phyloP scores from a whole-genome alignment of 768 basidiomycete species.

The Ramaria sp. region DNA sequence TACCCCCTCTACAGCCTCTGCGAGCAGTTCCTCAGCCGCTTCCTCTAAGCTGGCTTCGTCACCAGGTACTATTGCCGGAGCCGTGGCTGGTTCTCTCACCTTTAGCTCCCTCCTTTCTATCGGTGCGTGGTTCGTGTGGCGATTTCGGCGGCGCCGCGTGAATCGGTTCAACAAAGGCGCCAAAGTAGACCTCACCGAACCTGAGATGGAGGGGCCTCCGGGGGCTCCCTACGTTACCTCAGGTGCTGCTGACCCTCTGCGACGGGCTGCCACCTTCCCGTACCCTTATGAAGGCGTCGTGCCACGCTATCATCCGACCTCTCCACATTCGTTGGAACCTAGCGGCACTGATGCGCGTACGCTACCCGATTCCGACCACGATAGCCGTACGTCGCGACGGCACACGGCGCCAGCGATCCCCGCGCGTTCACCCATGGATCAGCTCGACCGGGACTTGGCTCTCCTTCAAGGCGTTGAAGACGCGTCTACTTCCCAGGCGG shows the following conservation, averaged over 20 bases:
- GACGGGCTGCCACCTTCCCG: neutral
- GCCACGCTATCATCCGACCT: neutral
- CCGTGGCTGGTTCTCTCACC: neutral
- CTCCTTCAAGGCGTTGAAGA: neutral
- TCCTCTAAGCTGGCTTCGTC: neutral
- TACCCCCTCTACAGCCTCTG: neutral
- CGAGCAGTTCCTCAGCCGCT: neutral
- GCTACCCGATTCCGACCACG: neutral
- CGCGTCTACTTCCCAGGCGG: neutral
- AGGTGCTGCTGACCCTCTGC: too few species aligned
- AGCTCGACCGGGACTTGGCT: conserved; percentile 4
- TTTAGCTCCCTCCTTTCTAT: neutral
- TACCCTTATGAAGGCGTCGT: conserved; percentile 4
- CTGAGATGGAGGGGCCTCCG: neutral
- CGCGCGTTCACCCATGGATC: neutral
- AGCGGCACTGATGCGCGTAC: neutral
- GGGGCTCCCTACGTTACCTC: neutral
- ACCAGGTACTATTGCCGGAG: neutral
- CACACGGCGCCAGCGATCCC: neutral
- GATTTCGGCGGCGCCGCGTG: neutral
- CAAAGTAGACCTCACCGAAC: conserved; percentile 2
- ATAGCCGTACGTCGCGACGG: neutral
- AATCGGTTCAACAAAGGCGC: neutral
- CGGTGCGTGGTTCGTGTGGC: neutral
- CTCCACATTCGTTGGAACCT: neutral